These are phyloP conservation scores for Hymenoscyphus scutula DNA, from an alignment of 2,329 filamentous ascomycete genomes.

Conservation along the genomic window DNA sequence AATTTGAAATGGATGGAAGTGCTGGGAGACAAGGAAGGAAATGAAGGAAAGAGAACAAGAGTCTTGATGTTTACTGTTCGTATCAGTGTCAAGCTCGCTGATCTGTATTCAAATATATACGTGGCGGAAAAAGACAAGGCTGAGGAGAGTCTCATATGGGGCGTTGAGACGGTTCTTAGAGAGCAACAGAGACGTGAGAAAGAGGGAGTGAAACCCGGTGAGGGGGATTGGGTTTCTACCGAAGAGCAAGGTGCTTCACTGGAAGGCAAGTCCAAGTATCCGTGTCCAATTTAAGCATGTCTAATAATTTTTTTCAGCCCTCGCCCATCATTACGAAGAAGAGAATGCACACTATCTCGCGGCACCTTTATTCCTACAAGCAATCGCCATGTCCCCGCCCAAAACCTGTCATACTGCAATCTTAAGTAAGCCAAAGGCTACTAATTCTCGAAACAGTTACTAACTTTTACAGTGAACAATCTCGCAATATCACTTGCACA, in stretches of 20 bases:
- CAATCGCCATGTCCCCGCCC: slow-evolving; percentile 64
- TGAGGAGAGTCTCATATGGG: slow-evolving; percentile 73
- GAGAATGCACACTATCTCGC: slow-evolving; percentile 76
- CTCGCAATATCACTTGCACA: slow-evolving; percentile 69
- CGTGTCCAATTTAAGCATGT: slow-evolving; percentile 13
- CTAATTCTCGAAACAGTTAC: not conserved
- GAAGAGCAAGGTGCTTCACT: slow-evolving; percentile 72
- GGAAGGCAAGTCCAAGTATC: slow-evolving; percentile 50
- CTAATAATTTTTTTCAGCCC: slow-evolving; percentile 47
- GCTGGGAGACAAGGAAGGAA: slow-evolving; percentile 51
- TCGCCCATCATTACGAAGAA: slow-evolving; percentile 74
- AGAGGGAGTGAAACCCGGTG: slow-evolving; percentile 67
- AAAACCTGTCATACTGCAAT: slow-evolving; percentile 74
- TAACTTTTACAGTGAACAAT: slow-evolving; percentile 66
- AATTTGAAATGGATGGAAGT: slow-evolving; percentile 59
- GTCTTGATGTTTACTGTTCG: slow-evolving; percentile 72
- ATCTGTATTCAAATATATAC: slow-evolving; percentile 75
- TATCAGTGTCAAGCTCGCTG: slow-evolving; percentile 79
- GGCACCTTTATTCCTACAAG: slow-evolving; percentile 82
- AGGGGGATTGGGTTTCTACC: slow-evolving; percentile 67
- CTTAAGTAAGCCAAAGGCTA: slow-evolving; percentile 56
- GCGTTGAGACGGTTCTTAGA: slow-evolving; percentile 73
- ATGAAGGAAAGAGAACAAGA: slow-evolving; percentile 53
- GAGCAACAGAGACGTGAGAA: slow-evolving; percentile 59
- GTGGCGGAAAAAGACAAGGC: slow-evolving; percentile 71